phyloP scores from a whole-genome alignment of 192 early-diverging fungal species.

The Phycomyces nitens region DNA sequence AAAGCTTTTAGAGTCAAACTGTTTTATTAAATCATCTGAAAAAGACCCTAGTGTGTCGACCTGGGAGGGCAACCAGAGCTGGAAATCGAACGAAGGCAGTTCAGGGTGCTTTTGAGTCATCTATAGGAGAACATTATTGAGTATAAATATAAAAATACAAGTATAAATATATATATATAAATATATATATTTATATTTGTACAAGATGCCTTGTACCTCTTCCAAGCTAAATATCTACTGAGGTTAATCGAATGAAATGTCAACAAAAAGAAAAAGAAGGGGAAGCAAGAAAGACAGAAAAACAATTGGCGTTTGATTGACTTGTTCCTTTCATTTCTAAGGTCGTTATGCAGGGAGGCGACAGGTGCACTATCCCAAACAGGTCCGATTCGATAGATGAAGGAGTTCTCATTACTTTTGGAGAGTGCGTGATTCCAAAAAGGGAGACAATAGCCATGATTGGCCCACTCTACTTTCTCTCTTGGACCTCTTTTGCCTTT shows the following conservation, averaged over 20 bases:
- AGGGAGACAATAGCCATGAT: neutral
- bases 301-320: neutral
- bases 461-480: neutral
- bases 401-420: neutral
- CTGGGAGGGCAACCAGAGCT: neutral
- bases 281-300: neutral
- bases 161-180: too few relatives aligned
- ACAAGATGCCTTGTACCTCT: neutral
- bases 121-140: neutral
- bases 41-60: neutral
- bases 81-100: neutral
- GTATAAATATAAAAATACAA: too few relatives aligned
- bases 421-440: neutral
- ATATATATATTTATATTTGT: too few relatives aligned
- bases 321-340: neutral
- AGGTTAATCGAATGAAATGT: neutral
- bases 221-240: neutral
- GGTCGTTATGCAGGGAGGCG: neutral
- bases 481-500: too few relatives aligned
- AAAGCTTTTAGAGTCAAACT: constrained; percentile 1
- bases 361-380: neutral
- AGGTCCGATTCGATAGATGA: neutral
- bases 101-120: constrained; percentile 1
- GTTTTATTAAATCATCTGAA: constrained; percentile 5
- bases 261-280: constrained; percentile 3